Base-by-base conservation (phyloP, 768 basidiomycete species). In the Paxillus involutus region DNA sequence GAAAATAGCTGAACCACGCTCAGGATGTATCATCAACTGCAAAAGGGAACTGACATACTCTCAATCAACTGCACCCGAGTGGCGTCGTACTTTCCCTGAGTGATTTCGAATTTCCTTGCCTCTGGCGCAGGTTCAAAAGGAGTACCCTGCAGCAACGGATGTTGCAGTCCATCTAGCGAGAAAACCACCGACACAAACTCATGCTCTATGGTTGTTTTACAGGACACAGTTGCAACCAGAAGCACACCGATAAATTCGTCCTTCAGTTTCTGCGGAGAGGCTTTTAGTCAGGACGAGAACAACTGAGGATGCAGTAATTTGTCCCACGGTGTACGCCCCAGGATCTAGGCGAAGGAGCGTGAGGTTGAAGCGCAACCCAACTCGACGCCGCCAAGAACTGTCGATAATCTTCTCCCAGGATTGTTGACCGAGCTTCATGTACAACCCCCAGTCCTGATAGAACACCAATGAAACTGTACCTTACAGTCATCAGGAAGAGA, bases 311-410 rank as follows among this genome's bases (percentile, higher is more conserved):
- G 8, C 17, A 39, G 8, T 14, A 40, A 41, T 45, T 44, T 11
- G 39, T 71, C 80, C 65, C 52, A 88, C 88, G 52, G 55, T 50
- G 60, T 91, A 91, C 29, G 81, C 76, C 53, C 71, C 74, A 0
- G 87, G 83, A 60, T 90, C 83, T 8, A 85, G 69, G 51, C 76
- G 71, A 47, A 90, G 73, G 16, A 84, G 66, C 43, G 70, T 77
- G 43, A 76, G 75, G 71, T 84, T 81, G 64, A 91, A 82, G 21
- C 81, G 77, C 52, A 91, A 63, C 11, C 85, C 80, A 39, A 90
- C 78, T 47, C 85, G 76, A 35, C 80, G 78, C 5, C 81, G 78
- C 55, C 80, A 77, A 16, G 73, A 66, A 6, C 77, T 66, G 39
- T 85, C 75, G 43, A 75, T 76, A 48, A 87, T 74, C n/a, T 79